These are phyloP conservation scores for Sedum album DNA, from an alignment of 164 flowering plant species.

Conservation along the genomic window DNA sequence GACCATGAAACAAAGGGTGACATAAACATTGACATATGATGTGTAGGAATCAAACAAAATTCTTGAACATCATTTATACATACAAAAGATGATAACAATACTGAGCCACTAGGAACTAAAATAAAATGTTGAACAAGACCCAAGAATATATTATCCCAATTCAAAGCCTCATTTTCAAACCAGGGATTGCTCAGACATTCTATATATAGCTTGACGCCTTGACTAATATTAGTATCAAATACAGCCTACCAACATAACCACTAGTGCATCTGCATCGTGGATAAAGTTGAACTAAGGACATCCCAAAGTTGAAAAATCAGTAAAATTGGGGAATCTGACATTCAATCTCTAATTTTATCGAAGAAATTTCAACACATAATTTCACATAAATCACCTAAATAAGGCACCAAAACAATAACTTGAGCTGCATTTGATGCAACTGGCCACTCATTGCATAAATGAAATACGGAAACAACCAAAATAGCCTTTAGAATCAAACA, in stretches of 20 bases:
- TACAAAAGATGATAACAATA: not conserved
- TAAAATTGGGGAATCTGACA: too few relatives aligned
- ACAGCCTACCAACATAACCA: not conserved
- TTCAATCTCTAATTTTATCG: too few relatives aligned
- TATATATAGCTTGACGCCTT: not conserved
- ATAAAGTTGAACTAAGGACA: too few relatives aligned
- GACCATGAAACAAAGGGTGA: not conserved
- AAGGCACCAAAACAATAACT: not conserved
- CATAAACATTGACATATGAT: not conserved
- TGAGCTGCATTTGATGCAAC: not conserved
- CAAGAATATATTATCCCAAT: not conserved
- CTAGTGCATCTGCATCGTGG: not conserved
- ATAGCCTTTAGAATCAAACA: not conserved
- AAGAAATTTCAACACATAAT: not conserved
- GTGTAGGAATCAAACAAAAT: not conserved
- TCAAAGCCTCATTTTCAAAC: not conserved
- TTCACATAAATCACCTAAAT: not conserved
- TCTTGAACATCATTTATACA: not conserved
- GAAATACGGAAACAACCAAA: not conserved
- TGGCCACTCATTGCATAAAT: not conserved
- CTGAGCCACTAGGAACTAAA: constrained; percentile 7
- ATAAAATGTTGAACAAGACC: not conserved
- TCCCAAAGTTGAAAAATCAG: not conserved
- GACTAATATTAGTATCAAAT: not conserved
- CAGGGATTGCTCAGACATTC: not conserved